Evolutionary conservation across 805 yeast species (phyloP).

Genomic region (Candida germanica): DNA sequence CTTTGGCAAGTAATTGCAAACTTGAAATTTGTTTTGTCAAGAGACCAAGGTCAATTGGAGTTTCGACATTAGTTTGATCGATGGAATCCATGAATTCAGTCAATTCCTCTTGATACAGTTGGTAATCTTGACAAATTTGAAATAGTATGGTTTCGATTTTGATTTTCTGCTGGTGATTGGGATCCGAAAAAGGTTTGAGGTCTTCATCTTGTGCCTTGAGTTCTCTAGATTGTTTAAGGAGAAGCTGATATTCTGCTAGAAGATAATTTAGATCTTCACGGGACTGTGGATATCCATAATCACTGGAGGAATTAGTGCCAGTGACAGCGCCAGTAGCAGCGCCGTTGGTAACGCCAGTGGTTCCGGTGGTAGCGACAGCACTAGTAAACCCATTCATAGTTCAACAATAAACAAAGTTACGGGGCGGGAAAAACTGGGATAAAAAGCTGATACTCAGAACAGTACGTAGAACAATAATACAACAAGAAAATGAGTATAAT

Average conservation of each 20-base stretch:
- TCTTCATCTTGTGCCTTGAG: slow-evolving; percentile 6
- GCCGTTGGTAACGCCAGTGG: not conserved
- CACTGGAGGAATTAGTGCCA: no score
- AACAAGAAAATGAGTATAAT: no score
- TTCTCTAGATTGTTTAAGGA: slow-evolving; percentile 8
- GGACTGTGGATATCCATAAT: slow-evolving; percentile 12
- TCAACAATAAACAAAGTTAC: no score
- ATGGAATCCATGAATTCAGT: slow-evolving; percentile 15
- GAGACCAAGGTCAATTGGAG: slow-evolving; percentile 39
- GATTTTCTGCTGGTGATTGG: slow-evolving; percentile 20
- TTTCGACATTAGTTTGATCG: slow-evolving; percentile 19
- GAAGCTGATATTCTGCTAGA: slow-evolving; percentile 20
- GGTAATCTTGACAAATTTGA: slow-evolving; percentile 25
- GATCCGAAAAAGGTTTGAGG: slow-evolving; percentile 17
- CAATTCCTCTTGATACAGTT: slow-evolving; percentile 18
- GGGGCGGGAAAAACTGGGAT: no score
- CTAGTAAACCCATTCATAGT: no score
- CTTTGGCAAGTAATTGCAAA: slow-evolving; percentile 61
- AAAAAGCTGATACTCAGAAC: no score
- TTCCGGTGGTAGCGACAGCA: not conserved
- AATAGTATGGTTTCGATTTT: slow-evolving; percentile 29
- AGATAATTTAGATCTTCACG: slow-evolving; percentile 25
- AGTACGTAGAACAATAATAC: no score
- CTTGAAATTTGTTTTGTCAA: slow-evolving; percentile 60
- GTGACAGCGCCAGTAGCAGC: not conserved